A percentile compares a stretch with the other conserved stretches of the same genome.
Conservation (phyloP, 2,329 filamentous ascomycete species). For the Cladosporium sp. region DNA sequence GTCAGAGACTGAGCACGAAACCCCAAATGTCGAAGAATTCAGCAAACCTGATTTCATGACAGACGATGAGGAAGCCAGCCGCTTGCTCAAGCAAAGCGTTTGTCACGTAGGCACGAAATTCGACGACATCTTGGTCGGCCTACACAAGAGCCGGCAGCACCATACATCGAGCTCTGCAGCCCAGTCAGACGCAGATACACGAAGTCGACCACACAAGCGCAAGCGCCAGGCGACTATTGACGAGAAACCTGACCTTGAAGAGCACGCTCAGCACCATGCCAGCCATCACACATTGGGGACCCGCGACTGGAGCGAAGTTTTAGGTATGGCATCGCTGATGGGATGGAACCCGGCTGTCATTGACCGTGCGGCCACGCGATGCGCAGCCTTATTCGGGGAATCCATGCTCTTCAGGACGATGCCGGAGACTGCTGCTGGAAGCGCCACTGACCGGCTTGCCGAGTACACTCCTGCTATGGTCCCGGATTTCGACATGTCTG, state of each 20-base stretch:
- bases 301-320: slow-evolving; percentile 78
- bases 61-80: background rate
- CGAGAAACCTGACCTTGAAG: background rate
- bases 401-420: slow-evolving; percentile 53
- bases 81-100: slow-evolving; percentile 59
- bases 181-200: background rate
- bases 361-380: slow-evolving; percentile 64
- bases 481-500: slow-evolving; percentile 20
- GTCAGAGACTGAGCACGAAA: background rate
- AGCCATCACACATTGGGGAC: slow-evolving; percentile 20
- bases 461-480: slow-evolving; percentile 32
- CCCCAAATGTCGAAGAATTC: background rate
- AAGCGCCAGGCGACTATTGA: slow-evolving; percentile 9
- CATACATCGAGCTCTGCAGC: slow-evolving; percentile 14
- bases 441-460: slow-evolving; percentile 23
- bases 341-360: slow-evolving; percentile 63
- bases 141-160: slow-evolving; percentile 52
- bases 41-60: background rate
- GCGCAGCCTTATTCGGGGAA: slow-evolving; percentile 68
- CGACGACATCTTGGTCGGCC: slow-evolving; percentile 61
- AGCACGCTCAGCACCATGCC: background rate
- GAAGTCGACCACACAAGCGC: slow-evolving; percentile 1
- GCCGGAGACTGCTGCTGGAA: slow-evolving; percentile 15
- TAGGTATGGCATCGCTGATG: slow-evolving; percentile 69
- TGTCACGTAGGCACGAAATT: slow-evolving; percentile 64